Evolutionary conservation across 2,329 filamentous ascomycete genomes (phyloP), one percentile per base, ranked within the genome.

Genomic region (Ophiostoma himal-ulmi): DNA sequence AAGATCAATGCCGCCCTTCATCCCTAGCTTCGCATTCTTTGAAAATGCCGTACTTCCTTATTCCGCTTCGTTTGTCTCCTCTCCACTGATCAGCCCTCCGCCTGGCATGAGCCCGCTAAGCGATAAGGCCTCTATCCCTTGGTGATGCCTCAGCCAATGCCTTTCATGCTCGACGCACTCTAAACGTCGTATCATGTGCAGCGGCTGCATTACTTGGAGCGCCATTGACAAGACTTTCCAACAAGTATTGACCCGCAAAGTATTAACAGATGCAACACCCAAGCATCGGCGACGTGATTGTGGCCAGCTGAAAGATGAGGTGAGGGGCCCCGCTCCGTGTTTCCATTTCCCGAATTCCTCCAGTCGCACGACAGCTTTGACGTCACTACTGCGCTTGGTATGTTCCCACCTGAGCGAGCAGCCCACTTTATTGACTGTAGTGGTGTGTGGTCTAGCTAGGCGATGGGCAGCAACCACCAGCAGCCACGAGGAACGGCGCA

Each of bases 301-400:
- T 57, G n/a, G 52, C 52, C n/a, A 57, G 52, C 52, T 57, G 52
- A 57, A 57, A 30, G n/a, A 36, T 37, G 62, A 41, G 62, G 30
- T 13, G 62, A 41, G 64, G 64, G 64, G 64, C 36, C 5, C 8
- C n/a, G 20, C 36, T 8, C 44, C 4, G n/a, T 26, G 11, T 57
- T 26, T 26, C 48, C 8, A 10, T 17, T 57, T 14, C 5, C 8
- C 22, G 13, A 57, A 26, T 11, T 30, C 8, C 52, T 57, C 52
- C n/a, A 57, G 22, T 22, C 52, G 52, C 64, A 67, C 37, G 64
- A 67, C 64, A 41, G 64, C 64, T 41, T 68, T 68, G 66, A 68
- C 66, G 66, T 68, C 66, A 68, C 41, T 20, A 65, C 34, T 20
- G 34, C 60, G 26, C 36, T 20, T 34, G 14, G n/a, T 62, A 34